phyloP scores from a whole-genome alignment of 2,329 filamentous ascomycete species.

The Colletotrichum sidae region DNA sequence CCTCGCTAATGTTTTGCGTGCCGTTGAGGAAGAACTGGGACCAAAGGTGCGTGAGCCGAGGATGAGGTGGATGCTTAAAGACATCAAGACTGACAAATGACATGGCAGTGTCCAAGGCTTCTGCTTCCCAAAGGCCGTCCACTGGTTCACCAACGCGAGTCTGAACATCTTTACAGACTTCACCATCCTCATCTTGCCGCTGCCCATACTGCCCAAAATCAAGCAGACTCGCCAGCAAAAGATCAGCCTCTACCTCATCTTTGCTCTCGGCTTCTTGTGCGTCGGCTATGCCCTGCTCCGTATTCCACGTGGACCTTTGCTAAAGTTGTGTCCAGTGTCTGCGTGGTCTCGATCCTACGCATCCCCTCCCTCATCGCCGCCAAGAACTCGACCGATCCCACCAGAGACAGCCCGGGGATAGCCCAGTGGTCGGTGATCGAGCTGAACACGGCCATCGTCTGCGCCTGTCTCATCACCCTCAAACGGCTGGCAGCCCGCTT shows the following conservation, averaged over 20 bases:
- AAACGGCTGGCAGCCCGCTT: constrained; percentile 42
- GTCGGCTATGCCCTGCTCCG: neutral
- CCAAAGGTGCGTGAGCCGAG: neutral
- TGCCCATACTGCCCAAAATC: constrained; percentile 41
- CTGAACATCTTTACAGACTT: constrained; percentile 43
- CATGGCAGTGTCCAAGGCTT: neutral
- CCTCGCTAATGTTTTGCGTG: constrained; percentile 40
- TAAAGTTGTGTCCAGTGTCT: constrained; percentile 37
- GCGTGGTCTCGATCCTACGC: constrained; percentile 42
- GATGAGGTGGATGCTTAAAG: rapidly evolving
- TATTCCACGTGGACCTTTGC: no score
- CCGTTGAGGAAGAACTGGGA: constrained; percentile 40
- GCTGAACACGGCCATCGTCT: constrained; percentile 43
- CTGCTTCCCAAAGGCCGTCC: neutral
- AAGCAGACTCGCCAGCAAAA: constrained; percentile 40
- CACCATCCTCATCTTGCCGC: constrained; percentile 42
- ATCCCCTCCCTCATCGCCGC: constrained; percentile 38
- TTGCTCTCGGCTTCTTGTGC: constrained; percentile 43
- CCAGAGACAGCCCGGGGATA: constrained; percentile 39
- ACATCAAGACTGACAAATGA: neutral
- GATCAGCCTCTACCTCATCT: constrained; percentile 40
- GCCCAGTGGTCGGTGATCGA: constrained; percentile 44
- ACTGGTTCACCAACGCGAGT: constrained; percentile 38
- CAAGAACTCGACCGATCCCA: constrained; percentile 37
- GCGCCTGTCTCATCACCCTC: constrained; percentile 44